These are phyloP conservation scores for Aspergillus tanneri DNA, from an alignment of 2,329 filamentous ascomycete genomes.

Conservation along the genomic window DNA sequence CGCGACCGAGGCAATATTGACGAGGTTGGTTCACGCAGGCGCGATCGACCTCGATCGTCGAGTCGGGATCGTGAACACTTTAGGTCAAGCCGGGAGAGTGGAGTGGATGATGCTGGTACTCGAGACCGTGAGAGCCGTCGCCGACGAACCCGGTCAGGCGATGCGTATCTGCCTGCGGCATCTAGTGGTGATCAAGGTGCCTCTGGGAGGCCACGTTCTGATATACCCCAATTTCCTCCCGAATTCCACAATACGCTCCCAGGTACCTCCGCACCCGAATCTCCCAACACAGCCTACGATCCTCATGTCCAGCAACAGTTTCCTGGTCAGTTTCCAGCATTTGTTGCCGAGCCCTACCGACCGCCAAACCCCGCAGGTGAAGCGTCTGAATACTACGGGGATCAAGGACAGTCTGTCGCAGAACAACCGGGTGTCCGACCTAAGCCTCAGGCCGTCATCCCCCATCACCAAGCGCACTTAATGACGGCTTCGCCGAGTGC, in stretches of 20 bases:
- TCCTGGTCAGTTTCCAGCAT: conserved; percentile 55
- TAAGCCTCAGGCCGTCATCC: conserved; percentile 53
- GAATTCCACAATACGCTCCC: conserved; percentile 27
- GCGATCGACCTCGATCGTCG: conserved; percentile 29
- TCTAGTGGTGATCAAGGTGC: no score
- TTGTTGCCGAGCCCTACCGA: conserved; percentile 48
- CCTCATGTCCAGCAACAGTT: conserved; percentile 58
- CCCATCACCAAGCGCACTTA: conserved; percentile 57
- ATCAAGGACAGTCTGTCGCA: conserved; percentile 60
- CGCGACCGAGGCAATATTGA: conserved; percentile 20
- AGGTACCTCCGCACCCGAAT: conserved; percentile 21
- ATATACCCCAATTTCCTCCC: conserved; percentile 32
- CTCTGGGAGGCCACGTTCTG: conserved; percentile 19
- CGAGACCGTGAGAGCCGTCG: conserved; percentile 24
- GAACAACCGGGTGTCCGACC: conserved; percentile 61
- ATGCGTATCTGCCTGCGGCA: conserved; percentile 24
- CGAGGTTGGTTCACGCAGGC: conserved; percentile 18
- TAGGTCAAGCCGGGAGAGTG: conserved; percentile 24
- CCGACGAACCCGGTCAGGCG: conserved; percentile 31
- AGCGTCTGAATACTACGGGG: conserved; percentile 63
- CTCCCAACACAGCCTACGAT: conserved; percentile 35
- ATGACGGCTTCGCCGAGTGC: conserved; percentile 52
- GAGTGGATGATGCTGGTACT: conserved; percentile 19
- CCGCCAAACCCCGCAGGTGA: conserved; percentile 52
- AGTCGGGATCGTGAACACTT: conserved; percentile 29